These are phyloP conservation scores for Aspergillus ochraceoroseus DNA, from an alignment of 2,329 filamentous ascomycete genomes.

Conservation along the genomic window DNA sequence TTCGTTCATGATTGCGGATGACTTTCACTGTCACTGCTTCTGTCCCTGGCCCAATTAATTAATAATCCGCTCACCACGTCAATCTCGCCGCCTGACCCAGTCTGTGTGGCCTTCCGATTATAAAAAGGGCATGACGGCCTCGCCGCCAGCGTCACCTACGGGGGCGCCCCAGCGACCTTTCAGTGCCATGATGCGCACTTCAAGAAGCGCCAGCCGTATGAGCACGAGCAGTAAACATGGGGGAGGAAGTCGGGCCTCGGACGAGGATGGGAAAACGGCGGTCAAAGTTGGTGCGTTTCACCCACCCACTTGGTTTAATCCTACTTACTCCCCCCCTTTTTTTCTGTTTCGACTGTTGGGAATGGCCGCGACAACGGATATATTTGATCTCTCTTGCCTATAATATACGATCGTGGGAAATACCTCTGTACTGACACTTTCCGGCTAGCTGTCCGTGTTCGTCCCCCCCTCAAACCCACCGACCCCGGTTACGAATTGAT, in stretches of 20 bases:
- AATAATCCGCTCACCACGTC: conserved; percentile 13
- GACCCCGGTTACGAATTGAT: conserved; percentile 95
- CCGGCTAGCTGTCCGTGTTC: conserved; percentile 83
- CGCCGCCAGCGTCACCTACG: conserved; percentile 64
- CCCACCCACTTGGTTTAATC: not conserved
- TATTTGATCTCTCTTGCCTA: too few relatives aligned
- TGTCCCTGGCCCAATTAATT: conserved; percentile 15
- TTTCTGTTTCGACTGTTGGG: not conserved
- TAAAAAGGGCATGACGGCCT: conserved; percentile 55
- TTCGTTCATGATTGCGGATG: conserved; percentile 19
- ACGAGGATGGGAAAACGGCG: conserved; percentile 83
- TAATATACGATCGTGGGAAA: too few relatives aligned
- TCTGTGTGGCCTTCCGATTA: conserved; percentile 3
- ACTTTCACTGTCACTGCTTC: conserved; percentile 11
- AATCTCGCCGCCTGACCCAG: conserved; percentile 11
- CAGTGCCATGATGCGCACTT: conserved; percentile 73
- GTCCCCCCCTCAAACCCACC: conserved; percentile 72
- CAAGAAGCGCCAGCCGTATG: conserved; percentile 77
- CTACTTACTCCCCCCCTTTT: not conserved
- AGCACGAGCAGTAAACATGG: conserved; percentile 71
- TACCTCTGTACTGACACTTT: conserved; percentile 14
- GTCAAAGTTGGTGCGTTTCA: conserved; percentile 89
- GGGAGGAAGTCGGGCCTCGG: conserved; percentile 74
- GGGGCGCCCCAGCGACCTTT: conserved; percentile 61
- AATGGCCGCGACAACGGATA: conserved; percentile 7